phyloP scores from a whole-genome alignment of 2,329 filamentous ascomycete genomes.

The Ceratocystis colombiana region DNA sequence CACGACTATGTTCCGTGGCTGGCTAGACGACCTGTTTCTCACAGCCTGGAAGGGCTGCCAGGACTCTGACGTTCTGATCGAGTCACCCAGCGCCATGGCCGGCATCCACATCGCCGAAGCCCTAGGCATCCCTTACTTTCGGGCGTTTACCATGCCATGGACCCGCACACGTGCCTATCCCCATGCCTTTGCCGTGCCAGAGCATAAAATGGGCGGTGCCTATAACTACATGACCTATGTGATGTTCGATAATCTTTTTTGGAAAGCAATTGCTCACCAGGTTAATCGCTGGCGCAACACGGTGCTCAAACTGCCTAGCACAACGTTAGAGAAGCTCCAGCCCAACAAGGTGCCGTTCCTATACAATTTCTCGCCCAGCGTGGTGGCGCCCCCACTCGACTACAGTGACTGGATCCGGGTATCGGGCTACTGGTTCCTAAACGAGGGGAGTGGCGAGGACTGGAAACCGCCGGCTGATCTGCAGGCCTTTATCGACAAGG shows the following conservation, averaged over 20 bases:
- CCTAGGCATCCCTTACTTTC: conserved; percentile 85
- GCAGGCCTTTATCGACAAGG: conserved; percentile 69
- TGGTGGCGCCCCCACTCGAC: conserved; percentile 88
- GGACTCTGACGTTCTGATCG: conserved; percentile 79
- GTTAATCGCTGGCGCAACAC: conserved; percentile 88
- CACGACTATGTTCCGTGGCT: conserved; percentile 78
- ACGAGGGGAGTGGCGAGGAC: conserved; percentile 49
- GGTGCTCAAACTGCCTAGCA: conserved; percentile 66
- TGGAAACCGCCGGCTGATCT: conserved; percentile 71
- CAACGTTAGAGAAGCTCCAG: conserved; percentile 81
- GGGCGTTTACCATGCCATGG: conserved; percentile 98
- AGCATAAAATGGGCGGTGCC: conserved; percentile 85
- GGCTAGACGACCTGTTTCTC: conserved; percentile 78
- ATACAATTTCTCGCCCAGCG: conserved; percentile 91
- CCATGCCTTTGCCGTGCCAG: conserved; percentile 87
- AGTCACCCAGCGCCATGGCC: conserved; percentile 92
- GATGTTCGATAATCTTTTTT: conserved; percentile 94
- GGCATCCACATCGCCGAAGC: conserved; percentile 97
- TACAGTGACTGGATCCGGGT: conserved; percentile 97
- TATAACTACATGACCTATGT: conserved; percentile 95
- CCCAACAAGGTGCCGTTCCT: conserved; percentile 96
- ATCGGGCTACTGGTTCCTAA: conserved; percentile 95
- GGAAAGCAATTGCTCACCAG: conserved; percentile 83
- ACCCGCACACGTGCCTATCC: conserved; percentile 90
- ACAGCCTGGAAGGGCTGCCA: conserved; percentile 79